Percentiles rank a stretch among this genome's conserved stretches.
phyloP scores from a whole-genome alignment of 768 basidiomycete genomes.

The Rhodosporidiobolus sp. region DNA sequence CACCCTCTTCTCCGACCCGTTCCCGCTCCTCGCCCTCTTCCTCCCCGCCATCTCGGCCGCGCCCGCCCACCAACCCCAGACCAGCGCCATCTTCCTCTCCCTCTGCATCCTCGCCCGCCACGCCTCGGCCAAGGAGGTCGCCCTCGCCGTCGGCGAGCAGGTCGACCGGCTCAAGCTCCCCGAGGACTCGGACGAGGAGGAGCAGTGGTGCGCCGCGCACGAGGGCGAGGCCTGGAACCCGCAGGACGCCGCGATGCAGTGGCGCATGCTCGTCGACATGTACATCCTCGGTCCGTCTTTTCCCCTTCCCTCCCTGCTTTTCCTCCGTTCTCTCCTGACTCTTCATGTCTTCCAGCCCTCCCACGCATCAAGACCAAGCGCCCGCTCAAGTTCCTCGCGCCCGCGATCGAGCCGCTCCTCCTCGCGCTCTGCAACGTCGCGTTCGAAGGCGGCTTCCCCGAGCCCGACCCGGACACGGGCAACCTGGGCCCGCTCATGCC shows the following conservation, averaged over 20 bases:
- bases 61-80: neutral
- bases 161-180: neutral
- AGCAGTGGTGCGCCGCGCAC: neutral
- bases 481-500: neutral
- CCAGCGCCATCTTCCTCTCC: neutral
- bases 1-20: conserved; percentile 4
- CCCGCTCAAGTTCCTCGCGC: neutral
- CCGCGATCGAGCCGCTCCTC: neutral
- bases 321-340: neutral
- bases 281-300: neutral
- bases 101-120: neutral
- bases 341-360: neutral
- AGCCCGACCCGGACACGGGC: neutral
- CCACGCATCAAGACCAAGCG: neutral
- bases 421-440: neutral
- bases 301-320: neutral
- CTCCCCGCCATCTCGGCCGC: neutral
- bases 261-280: neutral
- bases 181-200: neutral
- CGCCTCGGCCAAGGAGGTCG: conserved; percentile 4
- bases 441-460: neutral
- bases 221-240: neutral
- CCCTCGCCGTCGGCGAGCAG: neutral
- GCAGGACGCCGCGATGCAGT: neutral
- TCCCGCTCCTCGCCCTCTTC: conserved; percentile 5